Evolutionary conservation across 495 filamentous ascomycete species (phyloP), one percentile per base, ranked within the genome.

Genomic region (Penicillium nucicola): DNA sequence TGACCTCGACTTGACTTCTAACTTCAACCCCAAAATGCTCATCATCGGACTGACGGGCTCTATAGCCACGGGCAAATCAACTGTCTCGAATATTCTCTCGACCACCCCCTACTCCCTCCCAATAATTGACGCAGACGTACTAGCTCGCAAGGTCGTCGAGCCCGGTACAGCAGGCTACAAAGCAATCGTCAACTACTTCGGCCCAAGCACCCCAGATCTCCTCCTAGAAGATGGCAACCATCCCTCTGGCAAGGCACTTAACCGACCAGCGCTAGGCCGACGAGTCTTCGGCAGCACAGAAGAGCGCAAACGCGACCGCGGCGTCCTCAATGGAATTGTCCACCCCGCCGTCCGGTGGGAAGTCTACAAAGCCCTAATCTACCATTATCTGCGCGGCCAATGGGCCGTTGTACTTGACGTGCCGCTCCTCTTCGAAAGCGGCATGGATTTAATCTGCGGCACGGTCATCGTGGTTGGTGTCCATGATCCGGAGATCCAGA

Each of bases 61-160:
- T 51, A 96, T 98, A 66, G 92, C 93, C 31, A 97, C 95, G 3
- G 93, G 95, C 65, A 98, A 98, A 83, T 95, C 91, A 30, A 98
- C 95, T 55, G 92, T 95, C 55, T 96, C 93, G 33, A 64, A 75
- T 48, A 74, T 96, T 58, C 90, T 98, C 67, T 80, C 84, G 46
- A 71, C 78, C 0, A 78, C 89, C 0, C 92, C 91, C 10, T 85
- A 97, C 77, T 81, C 79, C 58, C 83, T 97, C 64, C 92, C 93
- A 64, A 81, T 97, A 62, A 88, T 98, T 77, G 93, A 98, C 72
- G 90, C 93, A 58, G 95, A 98, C 78, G 66, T 92, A 22, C 76
- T 97, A 57, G 90, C 93, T 46, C 90, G 90, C 57, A 74, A 89
- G 57, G 93, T 96, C 51, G 91, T 97, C 69, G 86, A 89, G 65